Conservation (phyloP, 2,329 filamentous ascomycete species). For the Scedosporium boydii region DNA sequence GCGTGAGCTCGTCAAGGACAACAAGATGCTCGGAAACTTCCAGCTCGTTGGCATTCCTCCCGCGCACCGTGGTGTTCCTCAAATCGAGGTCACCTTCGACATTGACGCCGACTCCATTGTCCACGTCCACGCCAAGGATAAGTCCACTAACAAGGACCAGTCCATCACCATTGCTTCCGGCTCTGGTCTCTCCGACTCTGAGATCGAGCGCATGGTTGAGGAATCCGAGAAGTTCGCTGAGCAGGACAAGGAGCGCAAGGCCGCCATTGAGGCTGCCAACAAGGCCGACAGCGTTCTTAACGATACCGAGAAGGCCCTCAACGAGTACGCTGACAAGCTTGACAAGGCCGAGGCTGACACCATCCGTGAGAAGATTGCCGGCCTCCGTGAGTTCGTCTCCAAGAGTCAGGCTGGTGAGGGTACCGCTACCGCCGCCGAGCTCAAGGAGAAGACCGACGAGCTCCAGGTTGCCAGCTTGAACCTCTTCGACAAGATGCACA, state of each 20-base stretch:
- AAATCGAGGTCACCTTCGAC: constrained; percentile 97
- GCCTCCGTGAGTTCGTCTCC: constrained; percentile 80
- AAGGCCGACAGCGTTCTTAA: constrained; percentile 91
- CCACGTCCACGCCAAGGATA: constrained; percentile 96
- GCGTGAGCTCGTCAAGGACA: constrained; percentile 96
- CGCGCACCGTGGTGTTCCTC: constrained; percentile 90
- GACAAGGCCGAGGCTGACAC: constrained; percentile 92
- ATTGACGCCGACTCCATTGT: constrained; percentile 98
- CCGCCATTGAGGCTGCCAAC: constrained; percentile 92
- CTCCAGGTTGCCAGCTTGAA: constrained; percentile 92
- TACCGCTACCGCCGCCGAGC: constrained; percentile 74
- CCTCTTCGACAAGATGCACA: constrained; percentile 99
- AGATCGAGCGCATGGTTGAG: constrained; percentile 96
- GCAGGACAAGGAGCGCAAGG: constrained; percentile 93
- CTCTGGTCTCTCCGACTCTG: constrained; percentile 86
- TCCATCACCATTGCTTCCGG: constrained; percentile 98
- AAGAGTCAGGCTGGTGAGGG: constrained; percentile 93
- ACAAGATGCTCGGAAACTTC: constrained; percentile 99
- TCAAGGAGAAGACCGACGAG: constrained; percentile 96
- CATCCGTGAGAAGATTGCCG: constrained; percentile 86
- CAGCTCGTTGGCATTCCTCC: constrained; percentile 96
- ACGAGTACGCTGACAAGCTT: constrained; percentile 90
- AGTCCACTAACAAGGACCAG: constrained; percentile 99
- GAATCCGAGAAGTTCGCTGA: constrained; percentile 97
- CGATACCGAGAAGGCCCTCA: constrained; percentile 96